Evolutionary conservation across 371 early-diverging fungal genomes (phyloP).

Genomic region (Apophysomyces trapeziformis): DNA sequence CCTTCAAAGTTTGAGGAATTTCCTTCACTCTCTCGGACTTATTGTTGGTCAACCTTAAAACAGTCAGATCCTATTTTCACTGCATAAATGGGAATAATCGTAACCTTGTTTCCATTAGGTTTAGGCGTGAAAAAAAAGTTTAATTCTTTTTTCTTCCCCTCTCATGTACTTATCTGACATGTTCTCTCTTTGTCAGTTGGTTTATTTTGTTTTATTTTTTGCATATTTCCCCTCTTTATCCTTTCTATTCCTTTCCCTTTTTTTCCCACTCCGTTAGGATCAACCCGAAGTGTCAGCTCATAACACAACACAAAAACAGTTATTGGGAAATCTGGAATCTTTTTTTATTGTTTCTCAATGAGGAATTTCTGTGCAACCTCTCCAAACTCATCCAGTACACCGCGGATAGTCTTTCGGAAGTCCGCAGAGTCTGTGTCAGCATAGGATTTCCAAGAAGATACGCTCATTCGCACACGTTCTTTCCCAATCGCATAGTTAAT

Average conservation of each 20-base stretch:
- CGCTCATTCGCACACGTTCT: slow-evolving; percentile 78
- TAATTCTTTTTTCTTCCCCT: background rate
- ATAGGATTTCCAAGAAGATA: slow-evolving; percentile 64
- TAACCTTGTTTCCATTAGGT: background rate
- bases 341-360: slow-evolving; percentile 24
- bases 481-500: slow-evolving; percentile 90
- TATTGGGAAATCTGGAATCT: background rate
- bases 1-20: slow-evolving; percentile 2
- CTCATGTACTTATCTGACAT: background rate
- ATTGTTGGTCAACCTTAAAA: too few species aligned
- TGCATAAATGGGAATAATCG: background rate
- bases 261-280: background rate
- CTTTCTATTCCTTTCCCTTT: background rate
- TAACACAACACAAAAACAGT: too few species aligned
- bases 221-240: background rate
- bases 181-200: background rate
- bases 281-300: too few species aligned
- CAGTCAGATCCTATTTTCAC: too few species aligned
- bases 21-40: background rate
- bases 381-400: slow-evolving; percentile 65
- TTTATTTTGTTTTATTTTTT: too few species aligned
- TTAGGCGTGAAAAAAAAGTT: background rate
- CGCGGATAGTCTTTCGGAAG: slow-evolving; percentile 60
- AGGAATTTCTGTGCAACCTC: slow-evolving; percentile 44
- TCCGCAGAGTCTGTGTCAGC: slow-evolving; percentile 51